Base-by-base conservation (phyloP, 2,329 filamentous ascomycete species). In the Sporothrix pallida region DNA sequence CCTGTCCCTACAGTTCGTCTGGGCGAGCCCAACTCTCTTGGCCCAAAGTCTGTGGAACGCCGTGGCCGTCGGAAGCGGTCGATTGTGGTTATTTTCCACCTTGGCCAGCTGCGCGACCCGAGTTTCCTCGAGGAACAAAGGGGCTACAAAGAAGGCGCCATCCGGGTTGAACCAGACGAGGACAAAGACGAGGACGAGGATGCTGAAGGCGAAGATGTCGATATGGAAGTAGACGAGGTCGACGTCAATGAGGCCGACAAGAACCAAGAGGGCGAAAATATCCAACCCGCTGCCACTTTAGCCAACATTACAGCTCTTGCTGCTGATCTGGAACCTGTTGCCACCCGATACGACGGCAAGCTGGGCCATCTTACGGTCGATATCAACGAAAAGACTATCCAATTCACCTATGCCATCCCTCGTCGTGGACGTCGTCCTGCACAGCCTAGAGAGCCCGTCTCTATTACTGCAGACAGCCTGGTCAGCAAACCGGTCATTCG, bases 11-110 rank as follows among this genome's bases (percentile, higher is more conserved):
- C 74, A 0, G 79, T 76, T 48, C 74, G 78, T 75, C n/a, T 79
- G 77, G 75, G 79, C 74, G 44, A 77, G 74, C 70, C 78, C 78
- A 70, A 81, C 71, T 77, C 80, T 56, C 46, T 78, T 48, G 74
- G 79, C 73, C 65, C 75, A 74, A 31, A 75, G 13, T 77, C 75
- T 9, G 80, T 78, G 71, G 77, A 72, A 13, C 42, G 20, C 20
- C 78, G 76, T 31, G 81, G 82, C 3, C 79, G 80, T 13, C 78
- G 78, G 42, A 79, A 77, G 74, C 79, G 81, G 77, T 80, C 79
- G 12, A 68, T 79, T 5, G 78, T 82, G 31, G 74, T 80, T 1
- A 75, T 80, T 2, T 80, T 82, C 62, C 79, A 76, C 52, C 78
- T 76, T 0, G 75, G 78, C 10, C 79, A 79, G 63, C 74, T 82